Evolutionary conservation across 2,329 filamentous ascomycete species (phyloP), one percentile per base, ranked within the genome.

Genomic region (Xylariaceae sp.): DNA sequence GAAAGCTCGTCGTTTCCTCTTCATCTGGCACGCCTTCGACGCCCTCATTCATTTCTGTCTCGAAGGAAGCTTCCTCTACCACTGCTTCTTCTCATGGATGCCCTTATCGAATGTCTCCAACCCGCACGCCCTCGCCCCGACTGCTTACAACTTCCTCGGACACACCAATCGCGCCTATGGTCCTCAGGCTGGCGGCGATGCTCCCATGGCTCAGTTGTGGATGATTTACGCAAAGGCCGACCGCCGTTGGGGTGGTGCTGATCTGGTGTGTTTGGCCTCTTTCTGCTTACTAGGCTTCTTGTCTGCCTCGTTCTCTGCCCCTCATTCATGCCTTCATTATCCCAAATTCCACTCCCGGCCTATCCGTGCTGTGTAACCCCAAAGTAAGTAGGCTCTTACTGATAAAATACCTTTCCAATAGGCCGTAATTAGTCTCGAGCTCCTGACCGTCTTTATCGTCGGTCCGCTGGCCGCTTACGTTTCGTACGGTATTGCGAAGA

Each of bases 21-120:
- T 96, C 82, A 84, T 96, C 76, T 97, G 94, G 94, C 93, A 97
- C 78, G 83, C 91, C 33, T 96, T 96, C 77, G 93, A 97, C 74
- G 91, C 91, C 28, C 83, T 97, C 39, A 94, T 93, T 69, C 95
- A 99, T 78, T 86, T 96, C 75, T 80, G 92, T 73, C 89, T 98
- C 72, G 94, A 98, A 78, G 93, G 92, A 51, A 89, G 87, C 69
- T 98, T 92, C 75, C 86, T 97, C 21, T 97, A 92, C 81, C 91
- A 96, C 77, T 96, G 91, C 79, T 96, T 98, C 82, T 94, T 92
- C 82, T 79, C 77, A 8, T 80, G 75, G 71, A 68, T 79, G 6
- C 72, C 76, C 4, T 59, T 75, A 12, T 68, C 70, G 19, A 58
- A 68, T 45, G 63, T 77, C 26, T 63, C 69, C 19, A 74, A 74